These are phyloP conservation scores for Paulownia fortunei DNA, from an alignment of 257 asterid species.

Conservation along the genomic window DNA sequence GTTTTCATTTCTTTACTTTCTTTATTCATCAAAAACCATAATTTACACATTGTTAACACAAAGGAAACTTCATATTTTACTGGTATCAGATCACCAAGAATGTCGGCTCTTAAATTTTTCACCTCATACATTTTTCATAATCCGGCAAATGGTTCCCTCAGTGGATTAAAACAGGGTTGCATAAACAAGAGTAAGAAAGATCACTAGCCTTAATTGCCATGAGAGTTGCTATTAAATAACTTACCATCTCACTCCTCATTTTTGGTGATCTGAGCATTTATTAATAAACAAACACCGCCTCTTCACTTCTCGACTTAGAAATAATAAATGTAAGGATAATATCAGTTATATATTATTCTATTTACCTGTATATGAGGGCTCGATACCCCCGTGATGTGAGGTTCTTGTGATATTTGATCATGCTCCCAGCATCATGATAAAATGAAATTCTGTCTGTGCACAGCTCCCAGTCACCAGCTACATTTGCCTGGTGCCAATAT, in stretches of 20 bases:
- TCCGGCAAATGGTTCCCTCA: too few species aligned
- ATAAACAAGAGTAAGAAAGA: too few species aligned
- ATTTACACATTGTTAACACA: too few species aligned
- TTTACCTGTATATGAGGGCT: slow-evolving; percentile 80
- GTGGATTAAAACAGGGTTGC: too few species aligned
- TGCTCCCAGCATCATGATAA: slow-evolving; percentile 88
- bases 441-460: slow-evolving; percentile 70
- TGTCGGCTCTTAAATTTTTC: not conserved
- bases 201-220: too few species aligned
- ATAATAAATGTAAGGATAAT: not conserved
- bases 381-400: slow-evolving; percentile 85
- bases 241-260: not conserved
- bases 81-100: not conserved
- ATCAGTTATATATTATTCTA: not conserved
- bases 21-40: too few species aligned
- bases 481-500: slow-evolving; percentile 46
- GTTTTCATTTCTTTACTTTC: too few species aligned
- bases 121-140: too few species aligned
- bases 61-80: not conserved
- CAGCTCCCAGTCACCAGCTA: slow-evolving; percentile 63
- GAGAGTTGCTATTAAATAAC: too few species aligned
- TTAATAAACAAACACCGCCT: not conserved
- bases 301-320: not conserved
- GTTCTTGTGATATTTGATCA: slow-evolving; percentile 88
- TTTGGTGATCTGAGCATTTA: not conserved